phyloP scores from a whole-genome alignment of 306 rosid genomes.

The Nissolia schottii region DNA sequence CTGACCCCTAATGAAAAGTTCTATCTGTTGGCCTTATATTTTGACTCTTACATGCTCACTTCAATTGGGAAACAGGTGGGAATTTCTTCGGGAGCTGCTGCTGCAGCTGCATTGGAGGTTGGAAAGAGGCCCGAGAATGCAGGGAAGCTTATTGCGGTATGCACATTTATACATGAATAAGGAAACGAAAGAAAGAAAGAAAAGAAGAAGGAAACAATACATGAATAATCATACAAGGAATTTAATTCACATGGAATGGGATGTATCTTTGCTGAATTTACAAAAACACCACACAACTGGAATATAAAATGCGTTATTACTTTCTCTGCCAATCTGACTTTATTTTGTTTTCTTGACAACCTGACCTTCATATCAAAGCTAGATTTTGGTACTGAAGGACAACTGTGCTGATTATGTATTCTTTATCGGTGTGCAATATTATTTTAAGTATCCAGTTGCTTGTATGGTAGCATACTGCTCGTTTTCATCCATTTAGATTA shows the following conservation, averaged over 20 bases:
- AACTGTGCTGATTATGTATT: not conserved
- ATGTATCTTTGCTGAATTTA: slow-evolving; percentile 5
- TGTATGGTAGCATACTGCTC: not conserved
- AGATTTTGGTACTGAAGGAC: not conserved
- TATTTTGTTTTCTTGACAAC: not conserved
- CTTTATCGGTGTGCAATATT: not conserved
- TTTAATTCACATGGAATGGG: slow-evolving; percentile 4
- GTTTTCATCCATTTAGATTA: not conserved
- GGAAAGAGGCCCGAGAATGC: slow-evolving; percentile 93
- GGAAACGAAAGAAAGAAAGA: too few relatives aligned
- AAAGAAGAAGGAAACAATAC: not conserved
- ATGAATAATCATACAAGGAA: not conserved
- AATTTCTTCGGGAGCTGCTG: slow-evolving; percentile 96
- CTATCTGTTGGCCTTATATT: not conserved
- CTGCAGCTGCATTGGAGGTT: slow-evolving; percentile 86
- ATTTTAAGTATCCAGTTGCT: slow-evolving; percentile 5
- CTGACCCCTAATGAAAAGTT: slow-evolving; percentile 11
- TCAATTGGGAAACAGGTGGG: slow-evolving; percentile 69
- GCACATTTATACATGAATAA: slow-evolving; percentile 15
- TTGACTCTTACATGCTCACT: slow-evolving; percentile 23
- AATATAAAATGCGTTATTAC: not conserved
- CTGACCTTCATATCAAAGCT: slow-evolving; percentile 1
- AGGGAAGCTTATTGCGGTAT: slow-evolving; percentile 89
- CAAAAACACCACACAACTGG: not conserved
- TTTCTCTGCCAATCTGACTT: slow-evolving; percentile 10